Conservation (phyloP, 306 rosid species). For the Hippophae gyantsensis region DNA sequence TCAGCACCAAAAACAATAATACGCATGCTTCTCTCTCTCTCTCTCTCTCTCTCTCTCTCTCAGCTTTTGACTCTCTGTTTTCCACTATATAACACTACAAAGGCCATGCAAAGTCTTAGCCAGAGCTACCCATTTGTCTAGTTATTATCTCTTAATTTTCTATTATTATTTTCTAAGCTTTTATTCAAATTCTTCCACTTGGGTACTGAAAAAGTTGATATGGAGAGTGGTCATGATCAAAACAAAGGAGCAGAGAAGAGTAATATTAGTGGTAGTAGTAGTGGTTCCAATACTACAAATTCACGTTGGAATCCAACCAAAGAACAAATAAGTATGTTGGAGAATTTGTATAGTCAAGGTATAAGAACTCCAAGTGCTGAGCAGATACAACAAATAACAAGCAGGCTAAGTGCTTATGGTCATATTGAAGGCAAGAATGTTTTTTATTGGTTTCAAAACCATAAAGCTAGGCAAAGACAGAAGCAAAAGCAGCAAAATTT, state of each 20-base stretch:
- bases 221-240: conserved; percentile 21
- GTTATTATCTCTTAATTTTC: too few relatives aligned
- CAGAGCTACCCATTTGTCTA: too few relatives aligned
- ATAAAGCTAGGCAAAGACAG: conserved; percentile 85
- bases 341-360: conserved; percentile 70
- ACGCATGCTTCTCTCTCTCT: conserved; percentile 71
- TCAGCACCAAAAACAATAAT: conserved; percentile 66
- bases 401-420: conserved; percentile 47
- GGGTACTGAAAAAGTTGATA: neutral
- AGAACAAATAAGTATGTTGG: conserved; percentile 70
- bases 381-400: conserved; percentile 66
- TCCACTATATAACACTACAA: conserved; percentile 34
- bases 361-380: conserved; percentile 80
- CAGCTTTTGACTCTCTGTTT: conserved; percentile 25
- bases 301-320: conserved; percentile 87
- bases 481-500: conserved; percentile 71
- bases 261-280: neutral
- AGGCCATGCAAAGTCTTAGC: conserved; percentile 19
- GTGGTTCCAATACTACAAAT: conserved; percentile 8
- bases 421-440: conserved; percentile 96
- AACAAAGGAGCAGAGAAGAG: too few relatives aligned
- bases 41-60: conserved; percentile 4
- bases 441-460: conserved; percentile 96
- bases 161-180: too few relatives aligned
- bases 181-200: too few relatives aligned